Percentiles rank a stretch among this genome's conserved stretches.
These are phyloP conservation scores for Trichoderma asperellum DNA, from an alignment of 2,329 filamentous ascomycete genomes.

Conservation along the genomic window DNA sequence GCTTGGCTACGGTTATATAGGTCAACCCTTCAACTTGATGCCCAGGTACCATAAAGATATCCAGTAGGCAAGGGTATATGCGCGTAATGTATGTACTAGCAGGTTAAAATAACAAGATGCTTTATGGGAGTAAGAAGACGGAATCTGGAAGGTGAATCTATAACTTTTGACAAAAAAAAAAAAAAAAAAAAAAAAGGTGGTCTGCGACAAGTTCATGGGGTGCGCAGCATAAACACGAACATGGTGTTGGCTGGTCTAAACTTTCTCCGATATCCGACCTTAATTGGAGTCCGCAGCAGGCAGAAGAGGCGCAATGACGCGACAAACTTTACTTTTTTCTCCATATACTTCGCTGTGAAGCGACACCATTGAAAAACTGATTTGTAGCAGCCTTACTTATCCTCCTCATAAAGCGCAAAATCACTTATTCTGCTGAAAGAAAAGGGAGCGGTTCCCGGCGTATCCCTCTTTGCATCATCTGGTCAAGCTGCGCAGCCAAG, in stretches of 20 bases:
- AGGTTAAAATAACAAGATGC: not conserved
- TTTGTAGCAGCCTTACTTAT: not conserved
- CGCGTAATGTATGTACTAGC: not conserved
- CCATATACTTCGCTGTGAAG: not conserved
- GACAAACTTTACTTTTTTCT: not conserved
- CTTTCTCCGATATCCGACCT: conserved; percentile 7
- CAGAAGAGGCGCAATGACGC: not conserved
- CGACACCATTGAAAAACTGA: not conserved
- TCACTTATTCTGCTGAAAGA: not conserved
- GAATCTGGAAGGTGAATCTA: not conserved
- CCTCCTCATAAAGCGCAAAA: not conserved
- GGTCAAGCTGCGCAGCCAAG: not conserved
- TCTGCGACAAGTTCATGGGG: not conserved
- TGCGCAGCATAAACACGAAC: not conserved
- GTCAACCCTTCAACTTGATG: not conserved
- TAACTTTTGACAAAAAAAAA: not conserved
- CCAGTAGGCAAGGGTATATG: not conserved
- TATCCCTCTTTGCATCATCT: not conserved
- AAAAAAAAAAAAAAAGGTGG: not conserved
- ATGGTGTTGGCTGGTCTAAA: not conserved
- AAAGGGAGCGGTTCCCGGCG: too few species aligned
- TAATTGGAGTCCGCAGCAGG: not conserved
- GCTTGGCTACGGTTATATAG: not conserved
- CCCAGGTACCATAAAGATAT: not conserved
- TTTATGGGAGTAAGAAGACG: not conserved